Evolutionary conservation across 108 stramenopile genomes (phyloP).

Genomic region (Cyclotella choctawhatcheeana): DNA sequence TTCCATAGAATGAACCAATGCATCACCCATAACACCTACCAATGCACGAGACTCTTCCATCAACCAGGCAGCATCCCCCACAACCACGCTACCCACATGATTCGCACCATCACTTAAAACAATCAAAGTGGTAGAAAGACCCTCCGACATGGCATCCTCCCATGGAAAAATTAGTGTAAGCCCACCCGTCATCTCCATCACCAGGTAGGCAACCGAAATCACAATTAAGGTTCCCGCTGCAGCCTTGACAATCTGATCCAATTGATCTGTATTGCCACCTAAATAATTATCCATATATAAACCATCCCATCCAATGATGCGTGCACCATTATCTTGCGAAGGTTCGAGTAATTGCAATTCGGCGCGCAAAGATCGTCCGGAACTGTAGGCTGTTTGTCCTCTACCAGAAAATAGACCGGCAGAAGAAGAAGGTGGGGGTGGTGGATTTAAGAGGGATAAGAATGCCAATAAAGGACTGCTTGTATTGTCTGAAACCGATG

Average conservation of each 20-base stretch:
- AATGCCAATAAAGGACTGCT: conserved; percentile 1
- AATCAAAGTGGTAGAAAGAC: neutral
- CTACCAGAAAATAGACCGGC: conserved; percentile 19
- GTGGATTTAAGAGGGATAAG: conserved; percentile 1
- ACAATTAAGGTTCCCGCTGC: conserved; percentile 10
- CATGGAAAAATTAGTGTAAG: neutral
- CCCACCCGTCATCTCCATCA: neutral
- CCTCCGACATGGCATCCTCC: conserved; percentile 6
- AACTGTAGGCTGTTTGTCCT: conserved; percentile 11
- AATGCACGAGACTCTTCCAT: conserved; percentile 3
- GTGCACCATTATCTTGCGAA: neutral
- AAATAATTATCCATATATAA: neutral
- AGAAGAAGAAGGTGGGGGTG: conserved; percentile 3
- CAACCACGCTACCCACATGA: conserved; percentile 5
- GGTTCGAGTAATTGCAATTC: conserved; percentile 6
- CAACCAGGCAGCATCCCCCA: conserved; percentile 4
- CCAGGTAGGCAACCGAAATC: conserved; percentile 3
- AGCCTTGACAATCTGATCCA: neutral
- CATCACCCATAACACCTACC: neutral
- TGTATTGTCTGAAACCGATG: neutral
- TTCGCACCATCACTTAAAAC: conserved; percentile 4
- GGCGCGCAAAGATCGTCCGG: conserved; percentile 2
- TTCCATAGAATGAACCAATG: conserved; percentile 10
- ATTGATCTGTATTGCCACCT: conserved; percentile 3
- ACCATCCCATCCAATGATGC: conserved; percentile 1